Conservation (phyloP, 2,329 filamentous ascomycete genomes). For the Parafenestella ontariensis region DNA sequence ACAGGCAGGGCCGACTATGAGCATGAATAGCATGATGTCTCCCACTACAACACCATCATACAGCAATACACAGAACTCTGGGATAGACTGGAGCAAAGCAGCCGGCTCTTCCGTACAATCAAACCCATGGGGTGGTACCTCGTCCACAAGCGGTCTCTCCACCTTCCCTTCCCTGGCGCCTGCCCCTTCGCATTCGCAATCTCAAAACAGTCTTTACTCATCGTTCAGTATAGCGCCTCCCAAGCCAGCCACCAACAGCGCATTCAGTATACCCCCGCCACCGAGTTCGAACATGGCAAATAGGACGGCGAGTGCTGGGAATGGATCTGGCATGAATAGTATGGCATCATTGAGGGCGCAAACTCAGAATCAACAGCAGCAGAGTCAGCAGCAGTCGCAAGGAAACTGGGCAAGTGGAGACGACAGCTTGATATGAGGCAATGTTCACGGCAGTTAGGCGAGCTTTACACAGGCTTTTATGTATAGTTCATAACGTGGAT, state of each 20-base stretch:
- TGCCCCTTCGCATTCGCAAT: conserved; percentile 36
- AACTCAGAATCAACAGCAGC: conserved; percentile 30
- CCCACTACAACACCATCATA: conserved; percentile 36
- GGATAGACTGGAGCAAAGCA: conserved; percentile 43
- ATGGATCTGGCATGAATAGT: conserved; percentile 39
- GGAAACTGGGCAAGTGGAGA: conserved; percentile 31
- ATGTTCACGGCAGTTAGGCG: background rate
- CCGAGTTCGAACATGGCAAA: conserved; percentile 22
- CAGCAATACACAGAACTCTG: conserved; percentile 21
- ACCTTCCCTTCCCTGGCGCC: conserved; percentile 63
- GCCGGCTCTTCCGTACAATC: conserved; percentile 19
- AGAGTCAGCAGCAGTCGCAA: conserved; percentile 22
- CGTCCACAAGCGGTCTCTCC: conserved; percentile 34
- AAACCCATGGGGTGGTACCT: conserved; percentile 33
- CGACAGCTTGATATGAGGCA: conserved; percentile 37
- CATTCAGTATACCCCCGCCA: conserved; percentile 40
- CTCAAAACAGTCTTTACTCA: conserved; percentile 41
- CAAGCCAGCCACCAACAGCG: conserved; percentile 17
- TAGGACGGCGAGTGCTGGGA: conserved; percentile 26
- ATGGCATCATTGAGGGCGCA: conserved; percentile 35
- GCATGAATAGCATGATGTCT: conserved; percentile 42
- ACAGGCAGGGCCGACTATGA: conserved; percentile 42
- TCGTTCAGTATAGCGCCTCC: conserved; percentile 51
- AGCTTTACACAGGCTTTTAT: background rate
- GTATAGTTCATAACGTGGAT: background rate